Base-by-base conservation (phyloP, 371 early-diverging fungal species). In the Zychaea mexicana region DNA sequence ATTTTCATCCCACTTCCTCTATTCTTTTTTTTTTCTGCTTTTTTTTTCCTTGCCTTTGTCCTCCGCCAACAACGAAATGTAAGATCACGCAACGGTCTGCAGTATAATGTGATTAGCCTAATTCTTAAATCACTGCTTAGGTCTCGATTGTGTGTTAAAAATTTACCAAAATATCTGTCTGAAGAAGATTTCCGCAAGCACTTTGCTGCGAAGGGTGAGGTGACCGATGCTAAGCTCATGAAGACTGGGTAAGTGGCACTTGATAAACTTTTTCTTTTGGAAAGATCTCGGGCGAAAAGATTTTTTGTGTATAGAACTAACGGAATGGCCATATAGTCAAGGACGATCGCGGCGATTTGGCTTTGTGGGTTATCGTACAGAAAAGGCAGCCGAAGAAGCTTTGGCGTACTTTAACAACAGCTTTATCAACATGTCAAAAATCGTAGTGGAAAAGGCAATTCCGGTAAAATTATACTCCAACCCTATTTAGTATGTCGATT, bases 141-240 rank as follows among this genome's bases (percentile, higher is more conserved):
- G 85, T 84, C 83, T 61, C 84, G 88, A 39, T 62, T 97, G 17
- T 91, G 96, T 67, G 93, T 97, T 60, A 97, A 96, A 71, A 95
- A 96, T 76, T 82, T 98, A 28, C 98, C 98, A 39, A 94, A 93
- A 72, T 85, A 94, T 68, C 77, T 93, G 36, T 87, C 90, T 12
- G 90, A 90, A 42, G 93, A 95, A 39, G 85, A 94, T 62, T 85
- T 98, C 68, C 83, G 89, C 45, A 90, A 90, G 61, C 96, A 96
- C 73, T 98, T 98, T 76, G 81, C 87, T 45, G 67, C 83, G 26
- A 88, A 89, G 60, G 96, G 95, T 52, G 87, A 92, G 70, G 85
- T 98, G 15, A 98, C 98, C 0, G 98, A 98, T 71, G 90, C 88
- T 39, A 95, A 94, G 77, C 85, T 98, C 15, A 92, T 93, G 69